phyloP scores from a whole-genome alignment of 1,139 yeast species.

The Kurtzmaniella natalensis region DNA sequence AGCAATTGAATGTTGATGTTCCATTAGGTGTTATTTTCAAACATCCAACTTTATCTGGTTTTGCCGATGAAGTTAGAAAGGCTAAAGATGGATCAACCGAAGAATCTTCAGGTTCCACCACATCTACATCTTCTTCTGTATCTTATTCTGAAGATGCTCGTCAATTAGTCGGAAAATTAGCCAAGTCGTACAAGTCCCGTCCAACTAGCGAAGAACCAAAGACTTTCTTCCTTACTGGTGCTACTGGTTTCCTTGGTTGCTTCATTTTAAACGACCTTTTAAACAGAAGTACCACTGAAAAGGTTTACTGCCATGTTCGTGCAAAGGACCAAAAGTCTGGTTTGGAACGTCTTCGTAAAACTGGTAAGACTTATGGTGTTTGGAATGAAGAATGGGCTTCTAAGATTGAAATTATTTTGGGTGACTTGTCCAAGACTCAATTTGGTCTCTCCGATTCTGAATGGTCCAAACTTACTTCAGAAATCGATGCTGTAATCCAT shows the following conservation, averaged over 20 bases:
- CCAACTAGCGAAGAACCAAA: conserved; percentile 28
- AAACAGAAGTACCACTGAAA: conserved; percentile 38
- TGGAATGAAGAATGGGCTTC: conserved; percentile 67
- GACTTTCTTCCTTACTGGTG: conserved; percentile 87
- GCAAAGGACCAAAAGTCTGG: conserved; percentile 70
- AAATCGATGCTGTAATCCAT: conserved; percentile 81
- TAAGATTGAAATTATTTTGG: conserved; percentile 69
- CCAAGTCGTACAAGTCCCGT: conserved; percentile 29
- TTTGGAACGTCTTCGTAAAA: conserved; percentile 64
- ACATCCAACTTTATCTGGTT: conserved; percentile 76
- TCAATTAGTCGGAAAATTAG: conserved; percentile 27
- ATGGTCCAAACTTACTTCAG: conserved; percentile 56
- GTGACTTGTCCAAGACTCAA: conserved; percentile 67
- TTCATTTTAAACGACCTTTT: conserved; percentile 76
- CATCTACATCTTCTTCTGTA: conserved; percentile 17
- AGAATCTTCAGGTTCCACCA: conserved; percentile 11
- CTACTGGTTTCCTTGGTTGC: conserved; percentile 94
- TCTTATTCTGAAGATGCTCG: conserved; percentile 78
- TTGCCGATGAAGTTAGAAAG: conserved; percentile 69
- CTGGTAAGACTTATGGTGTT: conserved; percentile 82
- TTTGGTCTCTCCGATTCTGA: conserved; percentile 61
- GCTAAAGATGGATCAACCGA: conserved; percentile 44
- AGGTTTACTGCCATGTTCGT: conserved; percentile 84
- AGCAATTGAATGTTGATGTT: conserved; percentile 68
- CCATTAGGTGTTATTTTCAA: conserved; percentile 90